Conservation (phyloP, 108 stramenopile species). For the Cylindrotheca fusiformis region DNA sequence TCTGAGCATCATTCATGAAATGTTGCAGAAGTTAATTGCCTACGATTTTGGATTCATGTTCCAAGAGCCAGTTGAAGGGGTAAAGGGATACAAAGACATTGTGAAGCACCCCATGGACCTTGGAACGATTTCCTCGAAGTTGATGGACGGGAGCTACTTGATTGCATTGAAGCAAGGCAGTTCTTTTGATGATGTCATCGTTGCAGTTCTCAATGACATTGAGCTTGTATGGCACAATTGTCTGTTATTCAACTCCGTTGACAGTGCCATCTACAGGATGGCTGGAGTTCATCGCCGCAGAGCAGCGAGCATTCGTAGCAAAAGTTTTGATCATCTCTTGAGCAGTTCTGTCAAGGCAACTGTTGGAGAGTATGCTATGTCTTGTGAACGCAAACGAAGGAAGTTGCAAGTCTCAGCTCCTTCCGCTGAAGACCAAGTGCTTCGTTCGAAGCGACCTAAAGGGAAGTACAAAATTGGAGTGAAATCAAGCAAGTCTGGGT, state of each 20-base stretch:
- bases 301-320: constrained; percentile 33
- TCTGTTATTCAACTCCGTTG: constrained; percentile 60
- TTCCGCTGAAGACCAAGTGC: constrained; percentile 3
- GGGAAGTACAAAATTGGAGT: constrained; percentile 29
- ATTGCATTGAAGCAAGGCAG: constrained; percentile 11
- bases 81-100: constrained; percentile 46
- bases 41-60: constrained; percentile 79
- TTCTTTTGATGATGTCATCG: constrained; percentile 34
- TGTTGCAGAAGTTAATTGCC: constrained; percentile 44
- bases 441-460: constrained; percentile 22
- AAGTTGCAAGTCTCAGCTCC: not conserved
- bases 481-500: not conserved
- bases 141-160: constrained; percentile 50
- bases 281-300: constrained; percentile 57
- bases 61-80: constrained; percentile 30
- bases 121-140: constrained; percentile 51
- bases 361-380: constrained; percentile 36
- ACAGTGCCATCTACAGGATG: constrained; percentile 62
- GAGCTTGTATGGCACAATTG: constrained; percentile 84
- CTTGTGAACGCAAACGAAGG: constrained; percentile 16
- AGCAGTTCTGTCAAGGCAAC: constrained; percentile 31
- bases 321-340: constrained; percentile 40
- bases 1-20: constrained; percentile 41
- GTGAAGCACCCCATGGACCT: constrained; percentile 77
- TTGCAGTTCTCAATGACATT: constrained; percentile 54